Base-by-base conservation (phyloP, 345 rosid species). In the Noccaea bulbosa region DNA sequence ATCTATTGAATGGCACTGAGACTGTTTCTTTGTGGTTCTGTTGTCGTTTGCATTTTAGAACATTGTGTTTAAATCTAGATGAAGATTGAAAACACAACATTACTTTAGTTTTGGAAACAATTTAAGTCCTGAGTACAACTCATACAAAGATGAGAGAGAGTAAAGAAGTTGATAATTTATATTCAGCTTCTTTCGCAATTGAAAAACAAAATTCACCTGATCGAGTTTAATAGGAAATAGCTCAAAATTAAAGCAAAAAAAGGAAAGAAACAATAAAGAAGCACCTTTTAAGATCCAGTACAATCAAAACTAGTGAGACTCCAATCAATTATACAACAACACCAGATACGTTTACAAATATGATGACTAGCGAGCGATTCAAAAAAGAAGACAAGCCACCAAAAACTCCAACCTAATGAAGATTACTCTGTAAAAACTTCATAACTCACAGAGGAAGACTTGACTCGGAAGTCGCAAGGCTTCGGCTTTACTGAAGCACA, bases 401-500 rank as follows among this genome's bases (percentile, higher is more conserved):
- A 11, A 53, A 22, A 65, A 65, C 24, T 54, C 65, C 8, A 34
- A 56, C 4, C 3, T 52, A 62, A 41, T 4, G 8, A 1, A 73
- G 65, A 56, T 33, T 8, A 39, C 53, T 27, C 48, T 35, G 61
- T 45, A 3, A 38, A 46, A 1, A n/a, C n/a, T 27, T 72, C 63
- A 81, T 4, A 68, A 77, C 70, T 84, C 79, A 71, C 97, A 90
- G 69, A 80, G 58, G 62, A 88, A 90, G 59, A 86, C 90, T 86
- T 86, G 88, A 37, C 78, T 77, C 27, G 97, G 97, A 68, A 90
- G 75, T 67, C 88, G 81, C 86, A 87, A 66, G 64, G 97, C 82
- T 64, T 90, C 92, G 41, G 77, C 33, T 79, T 78, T 85, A 74
- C 61, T 62, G 34, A 88, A 90, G 81, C 97, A 90, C 80, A 79